phyloP scores from a whole-genome alignment of 2,329 filamentous ascomycete species.

The Myriangium duriaei region DNA sequence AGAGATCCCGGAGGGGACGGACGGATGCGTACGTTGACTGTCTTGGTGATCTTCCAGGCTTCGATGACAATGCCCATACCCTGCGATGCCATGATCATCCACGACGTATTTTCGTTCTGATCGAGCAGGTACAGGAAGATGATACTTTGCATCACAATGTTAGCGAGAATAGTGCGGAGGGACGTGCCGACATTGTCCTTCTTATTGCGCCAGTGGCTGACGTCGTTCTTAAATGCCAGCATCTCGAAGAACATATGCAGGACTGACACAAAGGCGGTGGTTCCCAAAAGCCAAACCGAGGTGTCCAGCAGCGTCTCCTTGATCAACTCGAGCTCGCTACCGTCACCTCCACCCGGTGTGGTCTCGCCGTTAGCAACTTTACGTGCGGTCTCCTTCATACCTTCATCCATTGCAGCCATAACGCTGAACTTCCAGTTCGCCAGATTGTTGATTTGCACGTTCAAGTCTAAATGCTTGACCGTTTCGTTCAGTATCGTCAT shows the following conservation, averaged over 20 bases:
- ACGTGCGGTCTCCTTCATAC: constrained; percentile 68
- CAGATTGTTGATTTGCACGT: constrained; percentile 72
- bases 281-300: constrained; percentile 76
- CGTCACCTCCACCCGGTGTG: constrained; percentile 69
- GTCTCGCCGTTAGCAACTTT: constrained; percentile 63
- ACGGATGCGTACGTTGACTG: constrained; percentile 76
- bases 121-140: constrained; percentile 96
- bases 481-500: constrained; percentile 91
- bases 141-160: constrained; percentile 91
- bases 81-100: constrained; percentile 96
- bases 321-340: constrained; percentile 90
- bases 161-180: constrained; percentile 87
- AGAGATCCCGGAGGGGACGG: constrained; percentile 53
- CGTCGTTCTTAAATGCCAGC: constrained; percentile 93
- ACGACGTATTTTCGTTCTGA: constrained; percentile 94
- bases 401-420: constrained; percentile 73
- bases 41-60: constrained; percentile 93
- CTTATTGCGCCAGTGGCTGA: constrained; percentile 97
- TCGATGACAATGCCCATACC: constrained; percentile 69
- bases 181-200: constrained; percentile 98
- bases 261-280: constrained; percentile 74
- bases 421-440: constrained; percentile 81
- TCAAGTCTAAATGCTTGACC: constrained; percentile 66
- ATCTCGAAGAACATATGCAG: constrained; percentile 92
- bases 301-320: constrained; percentile 92